These are phyloP conservation scores for Penicillium soppii DNA, from an alignment of 495 filamentous ascomycete genomes.

Conservation along the genomic window DNA sequence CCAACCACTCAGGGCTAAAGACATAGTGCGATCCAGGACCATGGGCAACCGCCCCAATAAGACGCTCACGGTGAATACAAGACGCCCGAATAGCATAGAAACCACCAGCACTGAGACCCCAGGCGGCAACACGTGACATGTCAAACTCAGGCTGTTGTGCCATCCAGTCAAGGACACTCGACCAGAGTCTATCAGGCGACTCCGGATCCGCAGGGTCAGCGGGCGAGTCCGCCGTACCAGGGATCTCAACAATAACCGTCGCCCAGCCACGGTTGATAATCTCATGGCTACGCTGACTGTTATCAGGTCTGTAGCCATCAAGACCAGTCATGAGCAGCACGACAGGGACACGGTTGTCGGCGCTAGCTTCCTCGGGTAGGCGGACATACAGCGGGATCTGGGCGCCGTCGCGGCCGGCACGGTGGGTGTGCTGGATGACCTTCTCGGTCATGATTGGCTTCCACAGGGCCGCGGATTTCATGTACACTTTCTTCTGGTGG, in stretches of 20 bases:
- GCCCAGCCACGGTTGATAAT: constrained; percentile 62
- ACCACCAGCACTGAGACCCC: constrained; percentile 73
- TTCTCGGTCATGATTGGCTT: constrained; percentile 56
- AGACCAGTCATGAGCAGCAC: constrained; percentile 74
- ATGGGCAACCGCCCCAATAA: constrained; percentile 65
- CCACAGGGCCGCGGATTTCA: constrained; percentile 58
- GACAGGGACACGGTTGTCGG: constrained; percentile 48
- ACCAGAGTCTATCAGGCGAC: constrained; percentile 51
- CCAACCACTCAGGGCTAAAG: constrained; percentile 63
- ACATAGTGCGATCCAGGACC: constrained; percentile 73
- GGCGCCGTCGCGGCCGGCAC: constrained; percentile 46
- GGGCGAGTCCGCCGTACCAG: constrained; percentile 77
- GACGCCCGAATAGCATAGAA: constrained; percentile 76
- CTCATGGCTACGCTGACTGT: constrained; percentile 68
- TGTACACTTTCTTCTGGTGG: constrained; percentile 62
- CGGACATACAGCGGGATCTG: constrained; percentile 67
- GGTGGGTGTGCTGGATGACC: constrained; percentile 56
- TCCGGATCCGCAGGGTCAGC: constrained; percentile 56
- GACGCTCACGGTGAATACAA: constrained; percentile 61
- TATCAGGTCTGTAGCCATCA: constrained; percentile 78
- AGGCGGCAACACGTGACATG: constrained; percentile 59
- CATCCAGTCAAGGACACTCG: constrained; percentile 68
- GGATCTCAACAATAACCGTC: constrained; percentile 68
- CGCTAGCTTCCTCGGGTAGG: constrained; percentile 45
- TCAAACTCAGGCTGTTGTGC: constrained; percentile 57